These are phyloP conservation scores for Chrysoporthe austroafricana DNA, from an alignment of 2,329 filamentous ascomycete species.

Conservation along the genomic window DNA sequence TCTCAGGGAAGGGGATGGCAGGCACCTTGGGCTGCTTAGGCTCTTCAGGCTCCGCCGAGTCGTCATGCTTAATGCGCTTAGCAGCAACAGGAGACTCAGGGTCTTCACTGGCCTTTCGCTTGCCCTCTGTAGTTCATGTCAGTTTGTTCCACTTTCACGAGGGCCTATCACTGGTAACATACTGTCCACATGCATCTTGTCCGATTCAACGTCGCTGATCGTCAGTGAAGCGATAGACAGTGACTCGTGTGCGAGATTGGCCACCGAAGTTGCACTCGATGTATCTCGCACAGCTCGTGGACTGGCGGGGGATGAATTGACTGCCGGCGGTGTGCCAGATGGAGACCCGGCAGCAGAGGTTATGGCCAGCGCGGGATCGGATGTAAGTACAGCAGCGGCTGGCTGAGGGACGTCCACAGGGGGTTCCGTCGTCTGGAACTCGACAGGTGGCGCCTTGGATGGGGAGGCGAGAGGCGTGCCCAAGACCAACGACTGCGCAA, in stretches of 20 bases:
- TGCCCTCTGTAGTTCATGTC: constrained; percentile 49
- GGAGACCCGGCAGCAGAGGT: not conserved
- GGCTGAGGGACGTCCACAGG: not conserved
- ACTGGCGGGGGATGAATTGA: not conserved
- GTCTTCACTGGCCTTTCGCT: constrained; percentile 75
- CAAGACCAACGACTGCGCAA: not conserved
- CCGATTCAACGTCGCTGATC: not conserved
- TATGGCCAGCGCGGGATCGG: not conserved
- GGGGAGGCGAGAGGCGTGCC: not conserved
- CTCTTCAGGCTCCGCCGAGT: constrained; percentile 43
- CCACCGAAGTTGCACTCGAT: constrained; percentile 5
- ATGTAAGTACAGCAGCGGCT: not conserved
- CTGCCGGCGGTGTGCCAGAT: not conserved
- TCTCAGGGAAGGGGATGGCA: constrained; percentile 83
- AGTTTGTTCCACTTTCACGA: not conserved
- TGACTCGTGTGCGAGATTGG: not conserved
- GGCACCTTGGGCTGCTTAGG: constrained; percentile 59
- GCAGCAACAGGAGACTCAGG: constrained; percentile 62
- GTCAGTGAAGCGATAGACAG: not conserved
- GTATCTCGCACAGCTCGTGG: not conserved
- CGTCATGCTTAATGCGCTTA: constrained; percentile 66
- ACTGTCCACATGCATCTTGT: constrained; percentile 47
- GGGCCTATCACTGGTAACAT: constrained; percentile 30
- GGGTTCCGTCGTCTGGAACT: not conserved
- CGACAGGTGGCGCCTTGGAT: not conserved